These are phyloP conservation scores for Pichia sp. DNA, from an alignment of 1,139 yeast genomes.

Conservation along the genomic window DNA sequence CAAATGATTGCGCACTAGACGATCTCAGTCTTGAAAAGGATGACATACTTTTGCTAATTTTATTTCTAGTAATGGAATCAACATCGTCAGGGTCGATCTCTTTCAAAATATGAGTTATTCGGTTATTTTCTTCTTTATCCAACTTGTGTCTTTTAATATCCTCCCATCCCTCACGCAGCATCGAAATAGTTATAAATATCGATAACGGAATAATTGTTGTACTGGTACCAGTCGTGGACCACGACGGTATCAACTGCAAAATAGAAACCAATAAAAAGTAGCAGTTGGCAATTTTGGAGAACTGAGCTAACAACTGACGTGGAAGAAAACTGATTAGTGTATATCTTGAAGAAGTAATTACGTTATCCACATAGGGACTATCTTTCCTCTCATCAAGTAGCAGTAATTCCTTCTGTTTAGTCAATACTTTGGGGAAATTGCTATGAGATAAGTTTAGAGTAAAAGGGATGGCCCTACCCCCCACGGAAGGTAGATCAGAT, in stretches of 20 bases:
- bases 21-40: conserved; percentile 23
- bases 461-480: conserved; percentile 75
- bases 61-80: not conserved
- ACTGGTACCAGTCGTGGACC: conserved; percentile 97
- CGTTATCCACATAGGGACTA: conserved; percentile 57
- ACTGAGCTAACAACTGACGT: conserved; percentile 81
- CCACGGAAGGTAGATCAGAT: conserved; percentile 43
- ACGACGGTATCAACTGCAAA: conserved; percentile 90
- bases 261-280: conserved; percentile 83
- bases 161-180: conserved; percentile 88
- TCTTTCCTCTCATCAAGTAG: conserved; percentile 61
- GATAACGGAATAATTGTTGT: conserved; percentile 87
- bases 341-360: conserved; percentile 82
- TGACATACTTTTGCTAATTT: conserved; percentile 21
- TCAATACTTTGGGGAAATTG: conserved; percentile 13
- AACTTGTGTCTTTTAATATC: conserved; percentile 83
- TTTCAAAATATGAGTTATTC: conserved; percentile 37
- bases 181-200: conserved; percentile 84
- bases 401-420: conserved; percentile 17
- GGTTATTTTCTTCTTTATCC: conserved; percentile 79
- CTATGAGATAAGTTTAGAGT: conserved; percentile 30
- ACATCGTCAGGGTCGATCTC: conserved; percentile 1
- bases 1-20: conserved; percentile 18
- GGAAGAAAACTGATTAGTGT: conserved; percentile 78
- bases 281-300: conserved; percentile 85